Evolutionary conservation across 164 flowering plant species (phyloP).

Genomic region (Annona cherimola): DNA sequence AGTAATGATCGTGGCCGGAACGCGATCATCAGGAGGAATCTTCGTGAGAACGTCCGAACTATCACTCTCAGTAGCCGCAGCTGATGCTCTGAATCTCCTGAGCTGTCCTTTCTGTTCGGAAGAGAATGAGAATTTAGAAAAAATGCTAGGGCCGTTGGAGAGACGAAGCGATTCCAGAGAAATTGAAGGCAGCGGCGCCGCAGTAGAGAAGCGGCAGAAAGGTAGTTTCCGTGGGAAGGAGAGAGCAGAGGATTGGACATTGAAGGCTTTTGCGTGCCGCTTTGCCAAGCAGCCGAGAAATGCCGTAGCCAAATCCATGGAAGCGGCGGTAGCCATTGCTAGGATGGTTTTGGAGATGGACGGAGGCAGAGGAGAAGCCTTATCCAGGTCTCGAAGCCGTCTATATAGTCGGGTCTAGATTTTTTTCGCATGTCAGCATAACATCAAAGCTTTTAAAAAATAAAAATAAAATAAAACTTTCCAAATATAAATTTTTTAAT

Average conservation of each 20-base stretch:
- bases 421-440: neutral
- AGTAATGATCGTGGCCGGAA: slow-evolving; percentile 94
- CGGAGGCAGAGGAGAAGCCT: neutral
- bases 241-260: slow-evolving; percentile 17
- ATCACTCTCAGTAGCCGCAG: slow-evolving; percentile 37
- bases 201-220: neutral
- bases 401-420: neutral
- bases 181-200: neutral
- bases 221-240: slow-evolving; percentile 20
- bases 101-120: neutral
- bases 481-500: no score
- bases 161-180: neutral
- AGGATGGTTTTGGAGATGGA: neutral
- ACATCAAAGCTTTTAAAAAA: no score
- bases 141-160: neutral
- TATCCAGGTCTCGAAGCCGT: neutral
- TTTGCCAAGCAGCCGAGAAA: slow-evolving; percentile 33
- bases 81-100: slow-evolving; percentile 33
- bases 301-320: slow-evolving; percentile 37
- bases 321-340: slow-evolving; percentile 44
- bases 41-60: slow-evolving; percentile 38
- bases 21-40: slow-evolving; percentile 71
- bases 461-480: no score
- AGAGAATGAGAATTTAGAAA: neutral
- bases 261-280: slow-evolving; percentile 21